Conservation (phyloP, 129 eudicot species). For the Escallonia herrerae region DNA sequence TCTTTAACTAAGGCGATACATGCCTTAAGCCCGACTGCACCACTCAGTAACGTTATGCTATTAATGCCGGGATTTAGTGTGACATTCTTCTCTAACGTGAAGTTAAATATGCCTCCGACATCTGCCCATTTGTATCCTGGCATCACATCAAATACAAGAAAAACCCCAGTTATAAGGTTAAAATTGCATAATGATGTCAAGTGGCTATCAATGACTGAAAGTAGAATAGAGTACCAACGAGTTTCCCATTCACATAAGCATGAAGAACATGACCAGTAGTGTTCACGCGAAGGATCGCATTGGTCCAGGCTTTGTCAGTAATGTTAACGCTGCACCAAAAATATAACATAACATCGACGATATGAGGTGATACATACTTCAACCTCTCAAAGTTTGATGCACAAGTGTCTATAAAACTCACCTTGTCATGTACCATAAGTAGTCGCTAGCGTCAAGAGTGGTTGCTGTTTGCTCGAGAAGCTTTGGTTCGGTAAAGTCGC, state of each 20-base stretch:
- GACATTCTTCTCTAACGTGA: slow-evolving; percentile 28
- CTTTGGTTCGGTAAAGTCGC: slow-evolving; percentile 12
- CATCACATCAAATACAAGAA: background rate
- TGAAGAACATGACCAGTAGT: slow-evolving; percentile 59
- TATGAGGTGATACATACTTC: too few species aligned
- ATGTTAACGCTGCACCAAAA: slow-evolving; percentile 30
- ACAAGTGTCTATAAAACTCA: background rate
- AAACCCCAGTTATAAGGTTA: background rate
- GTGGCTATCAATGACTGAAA: background rate
- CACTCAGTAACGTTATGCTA: slow-evolving; percentile 50
- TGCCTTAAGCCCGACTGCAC: slow-evolving; percentile 50
- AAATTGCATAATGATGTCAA: background rate
- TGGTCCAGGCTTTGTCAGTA: slow-evolving; percentile 37
- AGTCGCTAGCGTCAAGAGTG: slow-evolving; percentile 48
- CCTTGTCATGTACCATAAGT: slow-evolving; percentile 83
- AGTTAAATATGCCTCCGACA: slow-evolving; percentile 15
- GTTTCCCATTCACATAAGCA: slow-evolving; percentile 49
- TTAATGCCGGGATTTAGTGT: slow-evolving; percentile 38
- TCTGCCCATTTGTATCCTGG: slow-evolving; percentile 33
- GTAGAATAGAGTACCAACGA: slow-evolving; percentile 29
- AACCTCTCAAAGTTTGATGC: too few species aligned
- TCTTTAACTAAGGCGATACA: background rate
- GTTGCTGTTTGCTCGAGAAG: slow-evolving; percentile 48
- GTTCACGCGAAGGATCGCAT: slow-evolving; percentile 50
- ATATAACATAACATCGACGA: too few species aligned